phyloP scores from a whole-genome alignment of 2,329 filamentous ascomycete genomes.

The Seiridium cupressi region DNA sequence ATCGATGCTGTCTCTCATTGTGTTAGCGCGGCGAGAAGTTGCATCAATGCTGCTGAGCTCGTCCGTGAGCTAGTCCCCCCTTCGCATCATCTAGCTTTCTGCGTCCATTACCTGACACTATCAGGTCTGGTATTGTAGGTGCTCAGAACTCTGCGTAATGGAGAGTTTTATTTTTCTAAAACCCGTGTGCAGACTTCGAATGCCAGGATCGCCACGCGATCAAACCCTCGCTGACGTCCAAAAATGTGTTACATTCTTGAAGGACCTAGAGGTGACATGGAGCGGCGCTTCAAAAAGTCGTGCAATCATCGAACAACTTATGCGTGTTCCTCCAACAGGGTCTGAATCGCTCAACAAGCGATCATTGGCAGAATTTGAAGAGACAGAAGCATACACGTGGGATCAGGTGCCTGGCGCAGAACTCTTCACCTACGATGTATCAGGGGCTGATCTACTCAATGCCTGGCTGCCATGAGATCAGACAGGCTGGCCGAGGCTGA shows the following conservation, averaged over 20 bases:
- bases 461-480: not conserved
- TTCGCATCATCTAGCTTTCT: constrained; percentile 1
- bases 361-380: not conserved
- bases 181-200: not conserved
- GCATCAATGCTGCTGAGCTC: constrained; percentile 3
- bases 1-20: constrained; percentile 1
- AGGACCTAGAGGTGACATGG: constrained; percentile 2
- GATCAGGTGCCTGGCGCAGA: not conserved
- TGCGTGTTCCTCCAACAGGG: not conserved
- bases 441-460: not conserved
- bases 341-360: not conserved
- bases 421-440: not conserved
- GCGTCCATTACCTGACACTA: constrained; percentile 2
- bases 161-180: not conserved
- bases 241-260: constrained; percentile 1
- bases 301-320: constrained; percentile 1
- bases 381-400: not conserved
- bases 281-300: not conserved
- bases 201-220: not conserved
- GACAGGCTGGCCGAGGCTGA: not conserved
- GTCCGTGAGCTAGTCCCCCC: not conserved
- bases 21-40: not conserved
- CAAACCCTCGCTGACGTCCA: not conserved
- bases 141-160: not conserved
- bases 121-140: constrained; percentile 2